Conservation (phyloP, 2,329 filamentous ascomycete genomes). For the Trichoderma semiorbis region DNA sequence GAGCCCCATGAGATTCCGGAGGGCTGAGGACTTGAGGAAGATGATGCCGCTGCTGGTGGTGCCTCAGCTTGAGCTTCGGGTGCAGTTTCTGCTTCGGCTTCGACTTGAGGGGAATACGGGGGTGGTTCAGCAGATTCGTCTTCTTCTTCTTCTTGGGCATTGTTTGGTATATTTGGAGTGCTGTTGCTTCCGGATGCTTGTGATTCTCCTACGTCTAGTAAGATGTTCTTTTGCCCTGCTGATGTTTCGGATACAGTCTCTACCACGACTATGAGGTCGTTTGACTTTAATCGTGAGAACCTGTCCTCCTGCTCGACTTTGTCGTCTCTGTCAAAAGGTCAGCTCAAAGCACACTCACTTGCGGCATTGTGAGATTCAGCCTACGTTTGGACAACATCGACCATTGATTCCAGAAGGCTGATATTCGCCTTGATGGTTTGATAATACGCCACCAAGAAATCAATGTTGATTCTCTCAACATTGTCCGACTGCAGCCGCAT, state of each 20-base stretch:
- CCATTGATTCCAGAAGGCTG: constrained; percentile 24
- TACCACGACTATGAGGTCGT: constrained; percentile 23
- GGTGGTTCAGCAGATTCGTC: constrained; percentile 23
- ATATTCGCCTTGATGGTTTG: constrained; percentile 17
- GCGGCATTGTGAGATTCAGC: not conserved
- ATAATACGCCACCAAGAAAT: constrained; percentile 27
- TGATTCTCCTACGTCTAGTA: not conserved
- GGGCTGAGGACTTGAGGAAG: constrained; percentile 10
- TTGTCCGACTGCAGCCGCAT: constrained; percentile 30
- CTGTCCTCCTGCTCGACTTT: constrained; percentile 27
- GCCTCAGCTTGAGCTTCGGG: not conserved
- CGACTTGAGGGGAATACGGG: constrained; percentile 21
- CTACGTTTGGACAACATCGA: constrained; percentile 25
- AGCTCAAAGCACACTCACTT: not conserved
- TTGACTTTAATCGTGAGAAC: constrained; percentile 22
- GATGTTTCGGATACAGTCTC: constrained; percentile 21
- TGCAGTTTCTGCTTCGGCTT: not conserved
- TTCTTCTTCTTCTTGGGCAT: constrained; percentile 13
- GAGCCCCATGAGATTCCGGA: constrained; percentile 24
- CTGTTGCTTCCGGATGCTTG: not conserved
- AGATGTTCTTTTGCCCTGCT: constrained; percentile 21
- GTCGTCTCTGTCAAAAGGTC: constrained; percentile 5
- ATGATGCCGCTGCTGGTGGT: not conserved
- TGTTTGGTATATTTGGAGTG: constrained; percentile 21
- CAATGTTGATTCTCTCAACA: constrained; percentile 24